Evolutionary conservation across 2,329 filamentous ascomycete species (phyloP).

Genomic region (Alternaria arbusti): DNA sequence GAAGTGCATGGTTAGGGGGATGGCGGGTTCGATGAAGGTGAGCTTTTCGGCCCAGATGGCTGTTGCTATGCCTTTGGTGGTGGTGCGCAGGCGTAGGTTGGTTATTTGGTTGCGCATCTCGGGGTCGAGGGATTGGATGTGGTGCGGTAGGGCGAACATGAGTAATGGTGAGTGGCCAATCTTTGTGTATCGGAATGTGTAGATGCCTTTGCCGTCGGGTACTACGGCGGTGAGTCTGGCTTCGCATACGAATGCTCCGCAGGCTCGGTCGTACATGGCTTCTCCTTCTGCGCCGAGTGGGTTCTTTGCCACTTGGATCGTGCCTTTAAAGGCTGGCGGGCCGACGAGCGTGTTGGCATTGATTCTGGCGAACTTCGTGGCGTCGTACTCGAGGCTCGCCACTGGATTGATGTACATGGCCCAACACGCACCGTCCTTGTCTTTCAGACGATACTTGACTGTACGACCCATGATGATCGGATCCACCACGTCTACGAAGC

Average conservation of each 20-base stretch:
- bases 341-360: slow-evolving; percentile 72
- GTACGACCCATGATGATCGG: slow-evolving; percentile 66
- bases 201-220: slow-evolving; percentile 64
- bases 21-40: slow-evolving; percentile 76
- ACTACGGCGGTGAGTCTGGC: slow-evolving; percentile 69
- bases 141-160: slow-evolving; percentile 90
- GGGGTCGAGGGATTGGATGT: slow-evolving; percentile 74
- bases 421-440: slow-evolving; percentile 75
- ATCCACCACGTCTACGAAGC: slow-evolving; percentile 71
- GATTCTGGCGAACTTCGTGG: slow-evolving; percentile 67
- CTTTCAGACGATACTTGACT: slow-evolving; percentile 75
- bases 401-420: slow-evolving; percentile 73
- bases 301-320: slow-evolving; percentile 83
- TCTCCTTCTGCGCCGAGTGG: slow-evolving; percentile 66
- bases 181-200: slow-evolving; percentile 76
- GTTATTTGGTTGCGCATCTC: slow-evolving; percentile 58
- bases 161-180: slow-evolving; percentile 71
- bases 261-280: slow-evolving; percentile 73
- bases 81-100: slow-evolving; percentile 71
- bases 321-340: slow-evolving; percentile 72
- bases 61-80: slow-evolving; percentile 82
- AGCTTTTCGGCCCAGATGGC: slow-evolving; percentile 64
- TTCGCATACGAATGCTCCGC: slow-evolving; percentile 74
- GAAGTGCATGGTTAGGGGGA: slow-evolving; percentile 78
- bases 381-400: slow-evolving; percentile 60